phyloP scores from a whole-genome alignment of 139 green algal species.

The Chlamydomonas applanata region DNA sequence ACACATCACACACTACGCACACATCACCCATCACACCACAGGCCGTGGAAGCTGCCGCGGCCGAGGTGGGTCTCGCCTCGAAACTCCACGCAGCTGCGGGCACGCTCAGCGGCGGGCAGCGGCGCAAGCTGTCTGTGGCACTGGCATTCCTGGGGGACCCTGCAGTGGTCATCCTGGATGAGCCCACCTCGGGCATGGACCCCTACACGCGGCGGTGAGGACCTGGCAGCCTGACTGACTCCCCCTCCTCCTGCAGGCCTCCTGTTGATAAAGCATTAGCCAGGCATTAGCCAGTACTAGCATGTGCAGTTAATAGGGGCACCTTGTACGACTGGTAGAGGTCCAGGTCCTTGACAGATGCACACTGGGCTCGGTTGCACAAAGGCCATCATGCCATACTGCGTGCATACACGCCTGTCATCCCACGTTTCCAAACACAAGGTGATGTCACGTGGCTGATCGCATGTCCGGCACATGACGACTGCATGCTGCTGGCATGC shows the following conservation, averaged over 20 bases:
- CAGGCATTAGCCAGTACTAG: too few species aligned
- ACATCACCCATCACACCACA: too few species aligned
- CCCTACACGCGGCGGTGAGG: slow-evolving; percentile 58
- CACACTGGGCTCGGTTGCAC: too few species aligned
- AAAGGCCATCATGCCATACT: too few species aligned
- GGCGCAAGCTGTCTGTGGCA: slow-evolving; percentile 71
- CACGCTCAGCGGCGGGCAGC: slow-evolving; percentile 77
- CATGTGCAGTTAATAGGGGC: too few species aligned
- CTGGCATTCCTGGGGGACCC: slow-evolving; percentile 77
- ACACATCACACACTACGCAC: too few species aligned
- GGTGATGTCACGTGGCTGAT: not conserved
- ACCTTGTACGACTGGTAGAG: too few species aligned
- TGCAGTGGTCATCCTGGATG: slow-evolving; percentile 68
- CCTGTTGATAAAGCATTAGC: not conserved
- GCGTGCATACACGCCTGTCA: too few species aligned
- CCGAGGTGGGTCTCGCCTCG: slow-evolving; percentile 39
- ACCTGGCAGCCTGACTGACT: not conserved
- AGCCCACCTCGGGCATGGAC: slow-evolving; percentile 71
- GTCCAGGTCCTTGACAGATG: too few species aligned
- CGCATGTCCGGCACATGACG: not conserved
- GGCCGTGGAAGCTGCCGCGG: slow-evolving; percentile 6
- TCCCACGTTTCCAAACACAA: slow-evolving; percentile 1
- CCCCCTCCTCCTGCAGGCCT: not conserved
- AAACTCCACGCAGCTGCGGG: slow-evolving; percentile 48
- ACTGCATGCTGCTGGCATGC: too few species aligned